Percentiles rank a stretch among this genome's conserved stretches.
phyloP scores from a whole-genome alignment of 2,329 filamentous ascomycete species.

The Calonectria honghensis region DNA sequence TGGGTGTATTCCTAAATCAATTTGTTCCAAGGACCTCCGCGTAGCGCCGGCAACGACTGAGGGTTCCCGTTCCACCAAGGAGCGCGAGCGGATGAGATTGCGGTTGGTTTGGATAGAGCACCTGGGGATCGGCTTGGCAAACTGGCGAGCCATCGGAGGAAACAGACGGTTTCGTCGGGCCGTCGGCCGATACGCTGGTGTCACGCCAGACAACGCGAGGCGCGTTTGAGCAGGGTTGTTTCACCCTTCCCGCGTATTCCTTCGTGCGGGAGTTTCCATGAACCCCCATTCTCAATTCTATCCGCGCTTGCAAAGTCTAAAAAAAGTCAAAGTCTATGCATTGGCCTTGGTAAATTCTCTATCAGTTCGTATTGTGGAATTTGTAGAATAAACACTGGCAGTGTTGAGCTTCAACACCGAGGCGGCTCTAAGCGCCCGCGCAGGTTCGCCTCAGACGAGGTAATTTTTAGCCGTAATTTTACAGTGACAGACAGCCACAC shows the following conservation, averaged over 20 bases:
- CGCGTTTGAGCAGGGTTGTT: not conserved
- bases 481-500: not conserved
- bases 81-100: not conserved
- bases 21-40: not conserved
- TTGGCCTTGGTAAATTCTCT: not conserved
- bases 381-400: not conserved
- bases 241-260: not conserved
- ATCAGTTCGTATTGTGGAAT: not conserved
- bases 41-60: not conserved
- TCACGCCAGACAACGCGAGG: not conserved
- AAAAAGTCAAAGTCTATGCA: not conserved
- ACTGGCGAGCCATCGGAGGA: not conserved
- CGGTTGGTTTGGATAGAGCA: not conserved
- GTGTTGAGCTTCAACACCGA: not conserved
- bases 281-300: not conserved
- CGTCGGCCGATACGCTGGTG: not conserved
- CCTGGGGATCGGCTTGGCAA: not conserved
- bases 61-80: not conserved
- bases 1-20: not conserved
- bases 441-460: not conserved
- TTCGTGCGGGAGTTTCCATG: not conserved
- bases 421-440: too few species aligned
- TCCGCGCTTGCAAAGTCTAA: not conserved
- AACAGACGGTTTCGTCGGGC: not conserved
- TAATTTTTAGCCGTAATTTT: not conserved